phyloP scores from a whole-genome alignment of 495 filamentous ascomycete genomes.

The Penicillium cosmopolitanum region DNA sequence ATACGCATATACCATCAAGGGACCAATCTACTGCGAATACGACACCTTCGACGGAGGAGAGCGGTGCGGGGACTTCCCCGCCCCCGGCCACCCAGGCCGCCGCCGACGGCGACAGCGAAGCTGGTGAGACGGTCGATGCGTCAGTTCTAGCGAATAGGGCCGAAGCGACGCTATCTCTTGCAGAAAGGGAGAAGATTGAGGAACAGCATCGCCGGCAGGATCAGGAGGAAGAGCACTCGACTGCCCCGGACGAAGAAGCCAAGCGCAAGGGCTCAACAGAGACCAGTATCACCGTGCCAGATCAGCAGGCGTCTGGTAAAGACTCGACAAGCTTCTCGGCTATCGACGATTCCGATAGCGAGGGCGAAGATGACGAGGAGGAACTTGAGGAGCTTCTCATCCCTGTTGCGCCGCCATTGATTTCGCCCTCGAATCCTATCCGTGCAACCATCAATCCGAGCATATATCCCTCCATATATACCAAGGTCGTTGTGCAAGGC shows the following conservation, averaged over 20 bases:
- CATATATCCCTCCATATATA: slow-evolving; percentile 82
- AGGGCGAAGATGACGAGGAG: slow-evolving; percentile 32
- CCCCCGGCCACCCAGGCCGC: slow-evolving; percentile 9
- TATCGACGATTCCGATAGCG: slow-evolving; percentile 23
- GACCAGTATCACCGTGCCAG: slow-evolving; percentile 39
- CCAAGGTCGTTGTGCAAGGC: slow-evolving; percentile 77
- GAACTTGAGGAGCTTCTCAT: slow-evolving; percentile 51
- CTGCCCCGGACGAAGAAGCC: slow-evolving; percentile 27
- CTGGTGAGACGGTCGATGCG: slow-evolving; percentile 1
- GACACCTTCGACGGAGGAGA: slow-evolving; percentile 12
- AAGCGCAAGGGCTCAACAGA: slow-evolving; percentile 35
- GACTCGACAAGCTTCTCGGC: slow-evolving; percentile 9
- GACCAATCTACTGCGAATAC: slow-evolving; percentile 10
- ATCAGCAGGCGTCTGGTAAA: slow-evolving; percentile 18
- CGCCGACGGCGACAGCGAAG: neutral
- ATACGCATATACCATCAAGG: neutral
- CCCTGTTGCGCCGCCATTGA: slow-evolving; percentile 65
- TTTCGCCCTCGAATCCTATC: slow-evolving; percentile 70
- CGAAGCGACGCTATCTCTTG: slow-evolving; percentile 27
- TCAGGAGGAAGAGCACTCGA: slow-evolving; percentile 31
- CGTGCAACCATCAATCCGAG: slow-evolving; percentile 70
- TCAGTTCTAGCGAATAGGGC: slow-evolving; percentile 9
- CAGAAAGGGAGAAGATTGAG: slow-evolving; percentile 28
- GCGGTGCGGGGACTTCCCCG: slow-evolving; percentile 16
- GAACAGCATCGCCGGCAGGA: slow-evolving; percentile 19